Conservation (phyloP, 2,329 filamentous ascomycete species). For the Phaeosphaeriaceae sp. region DNA sequence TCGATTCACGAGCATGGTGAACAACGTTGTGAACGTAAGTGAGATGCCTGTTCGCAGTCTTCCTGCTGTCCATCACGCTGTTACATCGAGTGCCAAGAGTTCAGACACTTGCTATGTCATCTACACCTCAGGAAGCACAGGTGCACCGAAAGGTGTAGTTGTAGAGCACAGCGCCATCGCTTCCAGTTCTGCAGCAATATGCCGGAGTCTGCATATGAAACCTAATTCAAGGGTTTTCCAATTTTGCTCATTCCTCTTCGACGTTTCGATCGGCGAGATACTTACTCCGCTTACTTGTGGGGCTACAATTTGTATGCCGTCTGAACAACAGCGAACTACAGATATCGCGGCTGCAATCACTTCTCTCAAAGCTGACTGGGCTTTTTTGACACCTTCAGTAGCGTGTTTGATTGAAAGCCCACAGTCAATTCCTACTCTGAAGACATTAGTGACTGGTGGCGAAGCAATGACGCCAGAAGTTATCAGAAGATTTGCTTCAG, state of each 20-base stretch:
- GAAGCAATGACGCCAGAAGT: constrained; percentile 35
- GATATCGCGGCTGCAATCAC: constrained; percentile 50
- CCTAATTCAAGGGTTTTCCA: constrained; percentile 42
- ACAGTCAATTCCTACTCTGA: constrained; percentile 45
- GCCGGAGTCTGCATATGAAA: constrained; percentile 35
- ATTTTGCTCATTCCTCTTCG: constrained; percentile 45
- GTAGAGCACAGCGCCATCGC: constrained; percentile 38
- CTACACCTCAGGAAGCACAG: constrained; percentile 45
- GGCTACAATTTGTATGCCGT: constrained; percentile 43
- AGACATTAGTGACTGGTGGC: constrained; percentile 43
- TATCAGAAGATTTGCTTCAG: constrained; percentile 32
- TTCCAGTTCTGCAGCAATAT: constrained; percentile 37
- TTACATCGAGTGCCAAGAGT: constrained; percentile 22
- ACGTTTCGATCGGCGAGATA: constrained; percentile 44
- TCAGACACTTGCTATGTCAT: constrained; percentile 36
- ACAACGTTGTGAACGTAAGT: constrained; percentile 25
- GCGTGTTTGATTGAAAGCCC: constrained; percentile 44
- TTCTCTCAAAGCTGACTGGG: constrained; percentile 36
- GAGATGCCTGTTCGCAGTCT: constrained; percentile 24
- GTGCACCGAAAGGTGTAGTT: constrained; percentile 40
- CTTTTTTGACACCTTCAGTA: constrained; percentile 43
- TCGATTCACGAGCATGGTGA: constrained; percentile 23
- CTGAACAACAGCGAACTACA: constrained; percentile 51
- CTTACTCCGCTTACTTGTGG: constrained; percentile 40
- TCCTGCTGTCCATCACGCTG: constrained; percentile 7